Evolutionary conservation across 1,284 basidiomycete genomes (phyloP).

Genomic region (Trichosporon sp.): DNA sequence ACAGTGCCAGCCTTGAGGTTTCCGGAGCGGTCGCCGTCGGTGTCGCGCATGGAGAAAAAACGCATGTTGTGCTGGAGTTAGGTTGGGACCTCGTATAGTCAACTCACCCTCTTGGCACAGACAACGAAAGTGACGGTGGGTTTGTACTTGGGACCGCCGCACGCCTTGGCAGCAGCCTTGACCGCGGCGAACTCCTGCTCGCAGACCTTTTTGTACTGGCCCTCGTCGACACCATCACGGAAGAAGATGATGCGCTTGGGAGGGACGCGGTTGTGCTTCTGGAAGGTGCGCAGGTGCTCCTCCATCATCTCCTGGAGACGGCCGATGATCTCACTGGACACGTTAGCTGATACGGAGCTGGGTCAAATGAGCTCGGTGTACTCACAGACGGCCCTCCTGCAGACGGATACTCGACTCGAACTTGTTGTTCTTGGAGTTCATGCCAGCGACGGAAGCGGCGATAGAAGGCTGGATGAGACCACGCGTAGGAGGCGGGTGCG

Average conservation of each 20-base stretch:
- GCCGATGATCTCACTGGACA: constrained; percentile 40
- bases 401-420: constrained; percentile 56
- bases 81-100: background rate
- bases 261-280: constrained; percentile 47
- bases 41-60: constrained; percentile 53
- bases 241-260: constrained; percentile 57
- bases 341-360: background rate
- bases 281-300: constrained; percentile 43
- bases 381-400: constrained; percentile 56
- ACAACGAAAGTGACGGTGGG: constrained; percentile 56
- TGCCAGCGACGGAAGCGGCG: constrained; percentile 57
- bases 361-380: constrained; percentile 13
- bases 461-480: constrained; percentile 56
- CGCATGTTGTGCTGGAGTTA: constrained; percentile 54
- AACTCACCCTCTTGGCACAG: constrained; percentile 51
- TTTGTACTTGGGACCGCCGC: constrained; percentile 44
- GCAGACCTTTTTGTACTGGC: constrained; percentile 58
- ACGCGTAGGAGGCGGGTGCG: constrained; percentile 33
- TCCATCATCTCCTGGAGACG: constrained; percentile 44
- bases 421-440: constrained; percentile 50
- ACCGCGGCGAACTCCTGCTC: constrained; percentile 50
- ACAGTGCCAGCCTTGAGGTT: constrained; percentile 56
- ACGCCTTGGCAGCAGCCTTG: constrained; percentile 39
- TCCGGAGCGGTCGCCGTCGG: constrained; percentile 53
- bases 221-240: constrained; percentile 60